A percentile compares a stretch with the other conserved stretches of the same genome.
Evolutionary conservation across 345 rosid species (phyloP).

Genomic region (Eucalyptus camaldulensis): DNA sequence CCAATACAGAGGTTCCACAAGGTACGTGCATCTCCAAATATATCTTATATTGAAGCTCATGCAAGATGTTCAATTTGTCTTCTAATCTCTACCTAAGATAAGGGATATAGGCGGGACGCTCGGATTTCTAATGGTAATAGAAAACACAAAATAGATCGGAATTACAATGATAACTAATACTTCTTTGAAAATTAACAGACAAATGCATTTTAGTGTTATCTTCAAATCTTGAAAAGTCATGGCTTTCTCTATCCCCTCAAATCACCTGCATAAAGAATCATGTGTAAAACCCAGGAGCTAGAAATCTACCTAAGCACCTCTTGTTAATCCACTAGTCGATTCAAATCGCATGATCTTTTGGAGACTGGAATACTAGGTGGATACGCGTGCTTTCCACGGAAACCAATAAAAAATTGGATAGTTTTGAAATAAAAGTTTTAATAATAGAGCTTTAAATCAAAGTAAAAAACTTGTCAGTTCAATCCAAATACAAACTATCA

Average conservation of each 20-base stretch:
- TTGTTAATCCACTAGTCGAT: no score
- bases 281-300: no score
- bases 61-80: not conserved
- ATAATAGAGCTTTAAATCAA: no score
- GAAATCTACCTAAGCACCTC: no score
- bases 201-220: not conserved
- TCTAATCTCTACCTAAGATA: not conserved
- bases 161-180: not conserved
- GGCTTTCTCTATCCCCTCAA: not conserved
- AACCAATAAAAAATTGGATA: no score
- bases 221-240: not conserved
- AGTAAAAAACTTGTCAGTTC: no score
- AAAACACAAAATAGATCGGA: not conserved
- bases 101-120: not conserved
- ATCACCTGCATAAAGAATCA: not conserved
- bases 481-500: no score
- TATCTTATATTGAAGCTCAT: not conserved
- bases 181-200: not conserved
- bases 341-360: no score
- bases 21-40: not conserved
- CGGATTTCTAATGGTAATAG: not conserved
- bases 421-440: no score
- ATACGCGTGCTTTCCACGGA: no score
- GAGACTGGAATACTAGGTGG: no score
- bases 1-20: not conserved